phyloP scores from a whole-genome alignment of 345 rosid genomes.

The Eucalyptus melliodora region DNA sequence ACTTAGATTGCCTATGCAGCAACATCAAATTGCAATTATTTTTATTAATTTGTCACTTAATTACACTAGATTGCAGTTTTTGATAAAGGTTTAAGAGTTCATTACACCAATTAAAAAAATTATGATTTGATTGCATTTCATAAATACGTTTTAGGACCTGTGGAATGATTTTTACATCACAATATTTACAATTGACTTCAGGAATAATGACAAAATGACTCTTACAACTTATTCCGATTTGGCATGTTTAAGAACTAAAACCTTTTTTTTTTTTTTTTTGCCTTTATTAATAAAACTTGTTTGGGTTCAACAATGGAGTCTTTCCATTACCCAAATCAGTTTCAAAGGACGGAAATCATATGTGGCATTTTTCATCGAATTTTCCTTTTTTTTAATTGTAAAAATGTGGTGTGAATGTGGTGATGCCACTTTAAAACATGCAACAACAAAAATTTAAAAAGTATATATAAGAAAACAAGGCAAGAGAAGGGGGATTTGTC shows the following conservation, averaged over 20 bases:
- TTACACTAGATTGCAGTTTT: not conserved
- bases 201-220: not conserved
- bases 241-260: not conserved
- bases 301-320: fast-evolving
- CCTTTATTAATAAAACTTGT: too few relatives aligned
- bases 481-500: too few relatives aligned
- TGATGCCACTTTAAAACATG: too few relatives aligned
- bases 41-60: not conserved
- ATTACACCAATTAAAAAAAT: fast-evolving
- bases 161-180: not conserved
- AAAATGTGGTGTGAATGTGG: too few relatives aligned
- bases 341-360: too few relatives aligned
- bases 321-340: too few relatives aligned
- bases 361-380: too few relatives aligned
- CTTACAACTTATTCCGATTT: not conserved
- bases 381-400: too few relatives aligned
- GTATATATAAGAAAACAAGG: too few relatives aligned
- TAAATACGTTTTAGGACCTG: fast-evolving
- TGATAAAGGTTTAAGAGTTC: not conserved
- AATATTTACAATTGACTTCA: not conserved
- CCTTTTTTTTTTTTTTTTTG: too few relatives aligned
- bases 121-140: not conserved
- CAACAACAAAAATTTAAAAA: fast-evolving
- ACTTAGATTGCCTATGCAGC: not conserved
- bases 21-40: not conserved